Conservation (phyloP, 345 rosid genomes). For the Firmiana major region DNA sequence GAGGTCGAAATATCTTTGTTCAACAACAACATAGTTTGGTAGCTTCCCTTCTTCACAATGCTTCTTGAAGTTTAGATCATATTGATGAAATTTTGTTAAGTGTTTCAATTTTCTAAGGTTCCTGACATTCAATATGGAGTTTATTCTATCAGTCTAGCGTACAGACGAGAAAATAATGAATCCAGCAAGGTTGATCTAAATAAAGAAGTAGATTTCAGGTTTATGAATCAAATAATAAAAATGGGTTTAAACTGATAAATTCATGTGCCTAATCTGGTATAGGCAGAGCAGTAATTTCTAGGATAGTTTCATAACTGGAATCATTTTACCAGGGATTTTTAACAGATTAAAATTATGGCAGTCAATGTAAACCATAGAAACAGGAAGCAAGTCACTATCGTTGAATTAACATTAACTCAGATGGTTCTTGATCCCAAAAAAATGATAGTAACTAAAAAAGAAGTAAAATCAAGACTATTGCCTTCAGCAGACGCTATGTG, state of each 20-base stretch:
- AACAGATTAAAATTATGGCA: too few relatives aligned
- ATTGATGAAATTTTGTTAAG: slow-evolving; percentile 40
- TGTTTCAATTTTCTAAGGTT: slow-evolving; percentile 42
- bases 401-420: background rate
- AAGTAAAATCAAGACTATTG: too few relatives aligned
- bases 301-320: background rate
- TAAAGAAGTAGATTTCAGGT: background rate
- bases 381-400: background rate
- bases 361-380: background rate
- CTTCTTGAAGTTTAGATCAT: slow-evolving; percentile 36
- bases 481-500: background rate
- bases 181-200: background rate
- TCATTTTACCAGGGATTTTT: too few relatives aligned
- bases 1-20: slow-evolving; percentile 43
- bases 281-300: background rate
- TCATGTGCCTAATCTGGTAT: background rate
- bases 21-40: slow-evolving; percentile 49
- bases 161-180: background rate
- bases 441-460: background rate
- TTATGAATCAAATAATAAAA: background rate
- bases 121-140: slow-evolving; percentile 14
- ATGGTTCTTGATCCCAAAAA: background rate
- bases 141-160: background rate
- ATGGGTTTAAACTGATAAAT: background rate
- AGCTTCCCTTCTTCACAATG: slow-evolving; percentile 46